Base-by-base conservation (phyloP, 306 rosid species). In the Spatholobus suberectus region DNA sequence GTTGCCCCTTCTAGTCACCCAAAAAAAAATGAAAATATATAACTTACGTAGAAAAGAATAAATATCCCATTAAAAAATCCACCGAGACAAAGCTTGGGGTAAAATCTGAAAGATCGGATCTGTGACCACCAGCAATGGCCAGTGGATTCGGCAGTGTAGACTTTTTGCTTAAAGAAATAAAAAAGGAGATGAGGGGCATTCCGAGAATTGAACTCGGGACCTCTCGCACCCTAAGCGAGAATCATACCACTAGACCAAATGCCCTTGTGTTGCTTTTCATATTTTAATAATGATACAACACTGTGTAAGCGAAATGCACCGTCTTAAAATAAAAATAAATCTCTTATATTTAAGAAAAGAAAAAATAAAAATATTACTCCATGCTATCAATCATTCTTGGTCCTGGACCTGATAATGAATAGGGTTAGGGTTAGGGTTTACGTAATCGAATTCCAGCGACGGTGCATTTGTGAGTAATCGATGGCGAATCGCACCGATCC, bases 401-500 rank as follows among this genome's bases (percentile, higher is more conserved):
- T 27, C 12, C 29, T 67, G 21, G 13, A 5, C 8, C 67, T 59
- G 8, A 20, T 18, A 35, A 35, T 21, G 34, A 23, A 10, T 9
- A 18, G 8, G 52, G 57, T 67, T 67, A 34, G 71, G 71, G 73
- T 20, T 69, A 70, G 81, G 89, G 85, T 80, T 87, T 76, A 38
- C 21, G 38, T 2, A 55, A 83, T 37, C 75, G 3, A 23, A 9
- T 24, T 5, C 69, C 81, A 4, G 18, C 9, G 51, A 68, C 55
- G 65, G 4, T 37, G n/a, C 65, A 54, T 10, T 37, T 4, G 17
- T 5, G 13, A 23, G 20, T 55, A 6, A 23, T 10, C n/a, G 9
- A 96, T 96, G 99, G 99, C 98, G 65, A 96, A 91, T 82, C 99
- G 98, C 0, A 96, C 99, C 38, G 98, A 96, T 83, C 99, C 99